A percentile compares a stretch with the other conserved stretches of the same genome.
Conservation (phyloP, 2,329 filamentous ascomycete genomes). For the Cytospora mali region DNA sequence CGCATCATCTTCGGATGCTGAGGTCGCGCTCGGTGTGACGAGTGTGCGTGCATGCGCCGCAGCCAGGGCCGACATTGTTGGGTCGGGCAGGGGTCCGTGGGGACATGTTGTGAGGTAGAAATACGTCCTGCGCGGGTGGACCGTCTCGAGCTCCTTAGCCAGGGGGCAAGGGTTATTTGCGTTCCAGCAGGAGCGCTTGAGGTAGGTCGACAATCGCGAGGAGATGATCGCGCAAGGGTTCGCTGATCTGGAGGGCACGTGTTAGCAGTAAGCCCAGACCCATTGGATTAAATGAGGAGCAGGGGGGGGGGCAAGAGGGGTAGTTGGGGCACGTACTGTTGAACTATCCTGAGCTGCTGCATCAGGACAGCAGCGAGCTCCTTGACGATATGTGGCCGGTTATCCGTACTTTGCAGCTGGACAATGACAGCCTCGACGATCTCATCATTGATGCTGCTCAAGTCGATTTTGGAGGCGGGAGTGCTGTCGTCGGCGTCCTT, state of each 20-base stretch:
- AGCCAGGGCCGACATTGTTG: slow-evolving; percentile 53
- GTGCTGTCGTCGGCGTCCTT: slow-evolving; percentile 40
- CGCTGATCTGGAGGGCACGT: slow-evolving; percentile 68
- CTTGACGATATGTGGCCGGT: slow-evolving; percentile 92
- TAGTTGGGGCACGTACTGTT: slow-evolving; percentile 79
- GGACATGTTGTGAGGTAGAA: slow-evolving; percentile 92
- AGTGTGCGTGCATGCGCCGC: slow-evolving; percentile 59
- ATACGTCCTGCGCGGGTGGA: slow-evolving; percentile 93
- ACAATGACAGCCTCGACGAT: slow-evolving; percentile 85
- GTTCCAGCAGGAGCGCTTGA: slow-evolving; percentile 84
- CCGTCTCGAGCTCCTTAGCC: slow-evolving; percentile 88
- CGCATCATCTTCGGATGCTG: slow-evolving; percentile 71
- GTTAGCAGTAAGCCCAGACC: slow-evolving; percentile 34
- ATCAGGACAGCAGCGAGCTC: slow-evolving; percentile 83
- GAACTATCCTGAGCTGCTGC: slow-evolving; percentile 76
- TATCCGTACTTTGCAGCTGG: slow-evolving; percentile 85
- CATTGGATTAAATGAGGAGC: background rate
- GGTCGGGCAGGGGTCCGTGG: slow-evolving; percentile 77
- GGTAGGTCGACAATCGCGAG: slow-evolving; percentile 83
- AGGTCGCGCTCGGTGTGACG: slow-evolving; percentile 74
- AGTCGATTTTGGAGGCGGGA: slow-evolving; percentile 63
- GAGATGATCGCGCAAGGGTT: slow-evolving; percentile 96
- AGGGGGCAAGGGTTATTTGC: slow-evolving; percentile 80
- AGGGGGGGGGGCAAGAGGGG: slow-evolving; percentile 19
- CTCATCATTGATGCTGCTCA: slow-evolving; percentile 87